Conservation (phyloP, 108 stramenopile species). For the Cyclostephanos invisitatus region DNA sequence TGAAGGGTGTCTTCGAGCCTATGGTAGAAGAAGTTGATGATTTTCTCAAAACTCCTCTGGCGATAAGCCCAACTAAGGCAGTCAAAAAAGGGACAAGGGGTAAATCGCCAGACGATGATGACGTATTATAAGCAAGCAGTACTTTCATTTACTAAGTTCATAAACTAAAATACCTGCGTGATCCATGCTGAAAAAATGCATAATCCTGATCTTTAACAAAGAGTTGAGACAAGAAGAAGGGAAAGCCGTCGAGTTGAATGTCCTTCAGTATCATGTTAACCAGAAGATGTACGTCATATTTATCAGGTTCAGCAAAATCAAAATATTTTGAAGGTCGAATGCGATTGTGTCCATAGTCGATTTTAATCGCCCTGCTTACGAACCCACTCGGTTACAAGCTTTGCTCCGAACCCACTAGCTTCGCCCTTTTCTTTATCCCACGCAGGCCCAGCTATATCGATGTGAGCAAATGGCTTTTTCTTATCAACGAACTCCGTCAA, state of each 20-base stretch:
- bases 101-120: not conserved
- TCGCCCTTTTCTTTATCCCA: slow-evolving; percentile 84
- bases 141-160: not conserved
- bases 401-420: slow-evolving; percentile 94
- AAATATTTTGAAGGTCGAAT: too few relatives aligned
- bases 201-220: too few relatives aligned
- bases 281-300: too few relatives aligned
- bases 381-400: slow-evolving; percentile 90
- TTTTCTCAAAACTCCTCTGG: slow-evolving; percentile 37
- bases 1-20: slow-evolving; percentile 54
- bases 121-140: not conserved
- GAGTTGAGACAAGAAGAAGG: too few relatives aligned
- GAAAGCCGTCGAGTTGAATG: too few relatives aligned
- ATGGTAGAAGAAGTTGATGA: slow-evolving; percentile 76
- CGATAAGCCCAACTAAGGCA: slow-evolving; percentile 10
- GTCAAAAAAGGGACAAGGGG: not conserved
- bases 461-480: slow-evolving; percentile 88
- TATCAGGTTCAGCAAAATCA: too few relatives aligned
- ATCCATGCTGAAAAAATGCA: not conserved
- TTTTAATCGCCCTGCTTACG: slow-evolving; percentile 57
- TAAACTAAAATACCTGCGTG: not conserved
- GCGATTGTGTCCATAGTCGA: too few relatives aligned
- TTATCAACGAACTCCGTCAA: slow-evolving; percentile 87
- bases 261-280: too few relatives aligned
- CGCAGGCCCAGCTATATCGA: slow-evolving; percentile 93